These are phyloP conservation scores for Cystobasidium pallidum DNA, from an alignment of 1,284 basidiomycete genomes.

Conservation along the genomic window DNA sequence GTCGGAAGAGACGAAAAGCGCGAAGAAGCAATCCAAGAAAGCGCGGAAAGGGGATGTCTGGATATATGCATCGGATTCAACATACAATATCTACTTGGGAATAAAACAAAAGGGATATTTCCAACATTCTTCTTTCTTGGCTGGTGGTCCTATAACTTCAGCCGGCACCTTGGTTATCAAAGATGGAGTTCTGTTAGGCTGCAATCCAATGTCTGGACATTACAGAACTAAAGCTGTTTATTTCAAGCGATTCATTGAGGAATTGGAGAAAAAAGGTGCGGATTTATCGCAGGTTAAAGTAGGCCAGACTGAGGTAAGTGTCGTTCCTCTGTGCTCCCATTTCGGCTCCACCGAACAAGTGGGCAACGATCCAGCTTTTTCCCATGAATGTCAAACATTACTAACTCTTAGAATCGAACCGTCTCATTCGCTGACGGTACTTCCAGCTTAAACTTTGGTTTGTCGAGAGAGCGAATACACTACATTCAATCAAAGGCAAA, in stretches of 20 bases:
- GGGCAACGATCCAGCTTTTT: too few species aligned
- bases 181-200: slow-evolving; percentile 66
- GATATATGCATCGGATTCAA: slow-evolving; percentile 39
- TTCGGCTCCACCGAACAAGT: too few species aligned
- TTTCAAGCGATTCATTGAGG: slow-evolving; percentile 49
- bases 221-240: slow-evolving; percentile 60
- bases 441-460: slow-evolving; percentile 41
- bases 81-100: slow-evolving; percentile 71
- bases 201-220: slow-evolving; percentile 71
- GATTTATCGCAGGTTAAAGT: slow-evolving; percentile 60
- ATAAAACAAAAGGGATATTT: slow-evolving; percentile 70
- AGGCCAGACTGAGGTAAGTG: slow-evolving; percentile 31
- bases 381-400: too few species aligned
- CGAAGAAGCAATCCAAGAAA: slow-evolving; percentile 59
- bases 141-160: slow-evolving; percentile 62
- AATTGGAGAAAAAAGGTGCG: slow-evolving; percentile 64
- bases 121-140: slow-evolving; percentile 70
- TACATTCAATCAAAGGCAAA: slow-evolving; percentile 37
- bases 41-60: slow-evolving; percentile 41
- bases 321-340: too few species aligned
- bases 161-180: slow-evolving; percentile 68
- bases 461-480: slow-evolving; percentile 34
- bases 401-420: too few species aligned
- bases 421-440: too few species aligned
- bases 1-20: slow-evolving; percentile 63